Conservation (phyloP, 1,284 basidiomycete genomes). For the Ustilago esculenta region DNA sequence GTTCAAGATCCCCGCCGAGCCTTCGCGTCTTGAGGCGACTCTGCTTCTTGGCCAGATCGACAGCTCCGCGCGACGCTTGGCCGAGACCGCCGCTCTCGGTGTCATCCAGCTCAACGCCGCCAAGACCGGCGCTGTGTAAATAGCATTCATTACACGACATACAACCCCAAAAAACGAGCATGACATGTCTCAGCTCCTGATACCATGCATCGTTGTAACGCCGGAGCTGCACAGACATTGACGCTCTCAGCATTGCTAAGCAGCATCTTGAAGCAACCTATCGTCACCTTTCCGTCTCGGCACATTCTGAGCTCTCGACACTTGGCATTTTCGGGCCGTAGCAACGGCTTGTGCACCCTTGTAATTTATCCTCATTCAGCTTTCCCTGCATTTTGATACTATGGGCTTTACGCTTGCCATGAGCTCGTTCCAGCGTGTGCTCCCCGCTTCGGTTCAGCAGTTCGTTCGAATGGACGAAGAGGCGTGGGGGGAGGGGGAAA, state of each 20-base stretch:
- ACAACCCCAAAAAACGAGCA: slow-evolving; percentile 15
- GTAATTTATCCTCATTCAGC: slow-evolving; percentile 22
- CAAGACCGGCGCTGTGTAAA: slow-evolving; percentile 56
- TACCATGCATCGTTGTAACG: slow-evolving; percentile 8
- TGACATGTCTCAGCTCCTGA: slow-evolving; percentile 16
- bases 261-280: not conserved
- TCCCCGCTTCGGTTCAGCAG: too few species aligned
- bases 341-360: slow-evolving; percentile 9
- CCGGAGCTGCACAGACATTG: slow-evolving; percentile 4
- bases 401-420: not conserved
- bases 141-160: slow-evolving; percentile 2
- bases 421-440: too few species aligned
- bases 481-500: too few species aligned
- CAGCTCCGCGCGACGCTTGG: slow-evolving; percentile 65
- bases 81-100: slow-evolving; percentile 71
- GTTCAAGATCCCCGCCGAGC: slow-evolving; percentile 89
- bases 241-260: not conserved
- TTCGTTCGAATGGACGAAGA: too few species aligned
- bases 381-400: slow-evolving; percentile 17
- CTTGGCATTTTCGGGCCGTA: not conserved
- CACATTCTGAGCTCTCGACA: too few species aligned
- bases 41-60: slow-evolving; percentile 68
- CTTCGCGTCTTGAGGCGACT: slow-evolving; percentile 88
- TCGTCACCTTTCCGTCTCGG: not conserved
- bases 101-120: slow-evolving; percentile 63